Conservation (phyloP, 768 basidiomycete genomes). For the Rubroboletus satanas region DNA sequence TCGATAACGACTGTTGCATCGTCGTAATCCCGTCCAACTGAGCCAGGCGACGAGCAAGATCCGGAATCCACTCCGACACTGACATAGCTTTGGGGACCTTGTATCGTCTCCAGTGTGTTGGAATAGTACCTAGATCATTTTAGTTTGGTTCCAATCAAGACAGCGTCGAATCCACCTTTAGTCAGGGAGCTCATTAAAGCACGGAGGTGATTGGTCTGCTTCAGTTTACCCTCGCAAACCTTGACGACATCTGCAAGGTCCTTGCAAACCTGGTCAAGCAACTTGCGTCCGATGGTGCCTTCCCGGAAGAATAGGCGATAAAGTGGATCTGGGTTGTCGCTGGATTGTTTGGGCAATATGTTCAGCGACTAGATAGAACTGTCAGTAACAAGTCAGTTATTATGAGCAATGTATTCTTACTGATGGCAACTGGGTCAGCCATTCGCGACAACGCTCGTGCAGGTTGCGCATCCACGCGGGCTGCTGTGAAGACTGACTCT, state of each 20-base stretch:
- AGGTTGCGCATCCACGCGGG: conserved; percentile 95
- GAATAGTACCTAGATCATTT: conserved; percentile 68
- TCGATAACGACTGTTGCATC: conserved; percentile 53
- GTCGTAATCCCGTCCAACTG: conserved; percentile 69
- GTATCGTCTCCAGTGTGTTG: conserved; percentile 84
- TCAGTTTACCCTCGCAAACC: conserved; percentile 82
- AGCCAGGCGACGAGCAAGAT: conserved; percentile 73
- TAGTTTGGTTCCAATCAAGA: conserved; percentile 1
- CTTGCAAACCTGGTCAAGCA: conserved; percentile 73
- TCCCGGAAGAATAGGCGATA: conserved; percentile 88
- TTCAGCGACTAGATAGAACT: conserved; percentile 51
- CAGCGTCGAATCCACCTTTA: conserved; percentile 57
- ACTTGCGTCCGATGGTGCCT: conserved; percentile 69
- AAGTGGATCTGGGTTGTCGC: conserved; percentile 78
- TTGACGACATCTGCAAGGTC: conserved; percentile 80
- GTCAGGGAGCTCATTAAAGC: conserved; percentile 84
- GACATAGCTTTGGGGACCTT: conserved; percentile 81
- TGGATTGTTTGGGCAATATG: conserved; percentile 57
- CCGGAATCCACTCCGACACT: conserved; percentile 80
- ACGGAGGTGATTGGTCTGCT: conserved; percentile 96
- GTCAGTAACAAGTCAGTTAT: conserved; percentile 10
- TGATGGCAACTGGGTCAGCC: conserved; percentile 72
- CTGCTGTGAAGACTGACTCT: conserved; percentile 65
- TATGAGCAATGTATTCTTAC: conserved; percentile 40
- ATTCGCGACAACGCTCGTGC: conserved; percentile 77